Percentiles rank a stretch among this genome's conserved stretches.
phyloP scores from a whole-genome alignment of 176 grass and related monocot genomes.

The Puya raimondii region DNA sequence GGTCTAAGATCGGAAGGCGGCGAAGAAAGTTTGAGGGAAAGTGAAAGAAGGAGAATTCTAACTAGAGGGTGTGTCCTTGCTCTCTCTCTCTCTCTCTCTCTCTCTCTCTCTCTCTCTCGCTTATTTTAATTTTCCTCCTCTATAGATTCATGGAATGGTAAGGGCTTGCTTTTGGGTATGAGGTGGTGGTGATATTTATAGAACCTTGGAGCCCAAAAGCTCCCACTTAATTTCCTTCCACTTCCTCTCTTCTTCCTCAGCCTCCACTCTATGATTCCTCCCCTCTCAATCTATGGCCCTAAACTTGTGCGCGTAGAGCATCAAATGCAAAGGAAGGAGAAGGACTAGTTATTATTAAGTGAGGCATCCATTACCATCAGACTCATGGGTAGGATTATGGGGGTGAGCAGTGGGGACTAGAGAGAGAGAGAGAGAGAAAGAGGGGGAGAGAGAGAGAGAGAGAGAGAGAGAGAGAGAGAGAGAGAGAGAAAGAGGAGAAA shows the following conservation, averaged over 20 bases:
- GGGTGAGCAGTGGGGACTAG: slow-evolving; percentile 24
- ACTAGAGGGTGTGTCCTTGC: not conserved
- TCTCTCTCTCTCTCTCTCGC: not conserved
- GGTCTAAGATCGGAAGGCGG: slow-evolving; percentile 18
- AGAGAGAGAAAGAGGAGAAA: not conserved
- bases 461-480: slow-evolving; percentile 7
- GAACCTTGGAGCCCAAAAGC: slow-evolving; percentile 18
- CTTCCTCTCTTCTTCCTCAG: slow-evolving; percentile 8
- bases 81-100: slow-evolving; percentile 5
- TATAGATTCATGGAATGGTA: slow-evolving; percentile 15
- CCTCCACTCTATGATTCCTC: not conserved
- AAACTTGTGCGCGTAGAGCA: slow-evolving; percentile 16
- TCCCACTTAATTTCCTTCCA: slow-evolving; percentile 15
- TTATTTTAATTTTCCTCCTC: slow-evolving; percentile 6
- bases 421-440: slow-evolving; percentile 21
- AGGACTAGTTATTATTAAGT: slow-evolving; percentile 28
- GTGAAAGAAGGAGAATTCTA: slow-evolving; percentile 14
- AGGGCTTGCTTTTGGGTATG: slow-evolving; percentile 14
- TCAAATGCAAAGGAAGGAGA: slow-evolving; percentile 25
- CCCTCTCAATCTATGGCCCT: slow-evolving; percentile 15
- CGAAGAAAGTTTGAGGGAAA: slow-evolving; percentile 20
- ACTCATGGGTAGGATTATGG: slow-evolving; percentile 33
- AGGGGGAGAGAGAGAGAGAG: slow-evolving; percentile 9
- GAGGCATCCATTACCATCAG: slow-evolving; percentile 33
- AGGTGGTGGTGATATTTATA: slow-evolving; percentile 24